phyloP scores from a whole-genome alignment of 768 basidiomycete genomes.

The Boletales sp. region DNA sequence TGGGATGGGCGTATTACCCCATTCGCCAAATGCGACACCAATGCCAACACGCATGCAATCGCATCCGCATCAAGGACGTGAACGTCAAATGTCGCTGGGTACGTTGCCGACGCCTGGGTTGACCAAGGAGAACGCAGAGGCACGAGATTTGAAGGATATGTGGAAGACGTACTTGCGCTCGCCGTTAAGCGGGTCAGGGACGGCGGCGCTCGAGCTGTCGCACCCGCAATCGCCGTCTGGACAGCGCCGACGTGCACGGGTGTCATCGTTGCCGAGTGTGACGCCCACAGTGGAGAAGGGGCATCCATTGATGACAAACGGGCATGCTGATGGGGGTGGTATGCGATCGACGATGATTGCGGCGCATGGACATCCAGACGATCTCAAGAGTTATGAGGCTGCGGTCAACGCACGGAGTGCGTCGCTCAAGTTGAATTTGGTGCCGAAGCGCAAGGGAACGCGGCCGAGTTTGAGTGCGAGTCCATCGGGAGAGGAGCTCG shows the following conservation, averaged over 20 bases:
- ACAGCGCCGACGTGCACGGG: conserved; percentile 46
- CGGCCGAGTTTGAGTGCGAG: conserved; percentile 16
- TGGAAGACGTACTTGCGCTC: conserved; percentile 77
- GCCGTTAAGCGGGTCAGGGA: conserved; percentile 43
- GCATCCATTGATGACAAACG: conserved; percentile 16
- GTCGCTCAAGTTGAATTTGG: conserved; percentile 54
- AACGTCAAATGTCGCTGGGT: conserved; percentile 24
- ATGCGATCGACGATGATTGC: conserved; percentile 34
- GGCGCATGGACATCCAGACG: conserved; percentile 49
- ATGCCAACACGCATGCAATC: conserved; percentile 35
- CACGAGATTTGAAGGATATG: conserved; percentile 59
- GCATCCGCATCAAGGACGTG: conserved; percentile 12
- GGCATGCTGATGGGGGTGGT: conserved; percentile 19
- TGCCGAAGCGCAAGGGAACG: conserved; percentile 37
- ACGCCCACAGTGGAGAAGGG: conserved; percentile 47
- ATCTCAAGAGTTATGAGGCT: conserved; percentile 68
- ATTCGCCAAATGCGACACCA: conserved; percentile 47
- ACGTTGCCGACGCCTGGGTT: conserved; percentile 31
- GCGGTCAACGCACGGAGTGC: conserved; percentile 70
- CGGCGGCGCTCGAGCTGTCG: conserved; percentile 9
- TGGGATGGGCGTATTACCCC: conserved; percentile 23
- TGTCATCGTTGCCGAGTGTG: conserved; percentile 67
- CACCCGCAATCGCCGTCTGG: conserved; percentile 26
- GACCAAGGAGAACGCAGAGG: conserved; percentile 33
- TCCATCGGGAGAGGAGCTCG: conserved; percentile 8